These are phyloP conservation scores for Penicillium sp. DNA, from an alignment of 2,329 filamentous ascomycete species.

Conservation along the genomic window DNA sequence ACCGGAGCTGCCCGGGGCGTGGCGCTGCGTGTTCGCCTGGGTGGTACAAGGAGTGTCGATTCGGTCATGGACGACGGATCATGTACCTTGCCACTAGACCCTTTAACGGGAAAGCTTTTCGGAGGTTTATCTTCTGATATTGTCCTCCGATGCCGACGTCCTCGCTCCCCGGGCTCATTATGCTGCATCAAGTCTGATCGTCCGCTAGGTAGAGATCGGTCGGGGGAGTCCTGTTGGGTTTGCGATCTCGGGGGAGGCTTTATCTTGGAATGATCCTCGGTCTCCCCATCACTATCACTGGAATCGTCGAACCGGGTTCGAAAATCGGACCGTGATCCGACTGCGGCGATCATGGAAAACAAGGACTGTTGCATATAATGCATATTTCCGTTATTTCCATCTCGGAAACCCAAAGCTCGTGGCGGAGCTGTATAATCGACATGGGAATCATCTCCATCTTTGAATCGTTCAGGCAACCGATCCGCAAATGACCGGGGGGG, in stretches of 20 bases:
- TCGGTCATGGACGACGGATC: slow-evolving; percentile 21
- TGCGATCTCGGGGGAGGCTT: slow-evolving; percentile 9
- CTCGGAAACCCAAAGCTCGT: slow-evolving; percentile 32
- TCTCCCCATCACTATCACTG: slow-evolving; percentile 69
- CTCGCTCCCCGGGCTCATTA: slow-evolving; percentile 30
- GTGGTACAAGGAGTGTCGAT: slow-evolving; percentile 16
- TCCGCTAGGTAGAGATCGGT: slow-evolving; percentile 3
- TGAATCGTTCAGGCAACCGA: slow-evolving; percentile 55
- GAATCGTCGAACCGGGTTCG: slow-evolving; percentile 76
- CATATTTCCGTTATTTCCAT: slow-evolving; percentile 42
- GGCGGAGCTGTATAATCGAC: slow-evolving; percentile 58
- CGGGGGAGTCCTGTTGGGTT: slow-evolving; percentile 1
- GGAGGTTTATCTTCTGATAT: slow-evolving; percentile 58
- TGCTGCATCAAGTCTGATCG: slow-evolving; percentile 2
- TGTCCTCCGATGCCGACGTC: slow-evolving; percentile 53
- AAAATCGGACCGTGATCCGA: slow-evolving; percentile 77
- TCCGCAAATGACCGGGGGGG: slow-evolving; percentile 45
- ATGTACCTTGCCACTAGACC: slow-evolving; percentile 26
- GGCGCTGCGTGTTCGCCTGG: slow-evolving; percentile 29
- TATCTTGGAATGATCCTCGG: slow-evolving; percentile 27
- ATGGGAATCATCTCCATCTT: slow-evolving; percentile 56
- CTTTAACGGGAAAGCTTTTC: slow-evolving; percentile 60
- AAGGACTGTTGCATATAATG: slow-evolving; percentile 88
- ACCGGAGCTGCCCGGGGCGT: slow-evolving; percentile 60
- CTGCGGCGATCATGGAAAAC: slow-evolving; percentile 86